These are phyloP conservation scores for Bacterosira constricta DNA, from an alignment of 108 stramenopile species.

Conservation along the genomic window DNA sequence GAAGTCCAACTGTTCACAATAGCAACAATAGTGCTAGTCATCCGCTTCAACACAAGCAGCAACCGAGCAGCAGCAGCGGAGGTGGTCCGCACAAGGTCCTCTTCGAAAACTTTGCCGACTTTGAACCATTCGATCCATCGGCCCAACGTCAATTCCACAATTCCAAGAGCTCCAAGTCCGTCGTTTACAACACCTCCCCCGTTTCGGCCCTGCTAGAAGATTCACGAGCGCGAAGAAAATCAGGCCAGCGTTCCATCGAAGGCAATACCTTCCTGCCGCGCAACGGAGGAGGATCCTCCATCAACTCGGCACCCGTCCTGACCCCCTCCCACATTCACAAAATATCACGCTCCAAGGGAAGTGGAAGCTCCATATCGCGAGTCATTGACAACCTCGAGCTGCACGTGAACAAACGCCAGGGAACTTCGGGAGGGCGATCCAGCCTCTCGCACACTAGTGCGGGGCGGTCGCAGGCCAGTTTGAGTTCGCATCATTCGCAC, in stretches of 20 bases:
- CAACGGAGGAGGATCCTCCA: conserved; percentile 41
- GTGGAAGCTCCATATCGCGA: conserved; percentile 74
- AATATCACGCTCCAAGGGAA: conserved; percentile 63
- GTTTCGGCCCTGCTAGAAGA: conserved; percentile 30
- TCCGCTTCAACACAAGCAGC: neutral
- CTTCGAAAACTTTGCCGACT: conserved; percentile 58
- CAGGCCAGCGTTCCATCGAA: conserved; percentile 6
- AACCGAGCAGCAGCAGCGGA: neutral
- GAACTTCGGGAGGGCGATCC: neutral
- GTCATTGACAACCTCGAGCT: conserved; percentile 81
- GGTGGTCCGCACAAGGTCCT: neutral
- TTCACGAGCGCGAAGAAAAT: conserved; percentile 49
- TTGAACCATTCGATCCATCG: conserved; percentile 45
- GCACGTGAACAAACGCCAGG: conserved; percentile 45
- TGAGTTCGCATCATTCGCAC: neutral
- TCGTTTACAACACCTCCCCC: conserved; percentile 13
- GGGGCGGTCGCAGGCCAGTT: neutral
- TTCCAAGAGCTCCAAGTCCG: conserved; percentile 6
- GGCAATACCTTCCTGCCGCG: neutral
- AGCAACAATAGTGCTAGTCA: too few species aligned
- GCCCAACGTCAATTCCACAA: conserved; percentile 1
- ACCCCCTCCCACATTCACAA: conserved; percentile 60
- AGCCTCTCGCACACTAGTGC: neutral
- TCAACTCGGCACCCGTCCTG: conserved; percentile 83
- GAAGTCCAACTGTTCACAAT: neutral